Evolutionary conservation across 345 rosid genomes (phyloP), one percentile per base, ranked within the genome.

Genomic region (Heritiera fomes): DNA sequence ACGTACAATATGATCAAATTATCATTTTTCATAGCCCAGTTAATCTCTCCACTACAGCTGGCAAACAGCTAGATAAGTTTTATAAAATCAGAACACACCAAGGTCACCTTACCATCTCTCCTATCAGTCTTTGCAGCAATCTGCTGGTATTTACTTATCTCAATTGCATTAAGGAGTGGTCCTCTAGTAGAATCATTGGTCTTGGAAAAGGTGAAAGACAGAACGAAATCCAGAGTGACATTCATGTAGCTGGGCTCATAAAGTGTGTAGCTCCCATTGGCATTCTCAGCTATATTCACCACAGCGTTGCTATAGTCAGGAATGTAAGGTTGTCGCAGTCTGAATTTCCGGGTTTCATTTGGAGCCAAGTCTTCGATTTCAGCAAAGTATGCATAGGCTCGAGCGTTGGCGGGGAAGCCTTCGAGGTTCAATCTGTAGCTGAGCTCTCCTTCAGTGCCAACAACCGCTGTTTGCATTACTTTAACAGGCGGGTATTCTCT

Each of bases 201-300:
- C 88, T 91, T 91, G 75, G 61, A 79, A 78, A 95, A 95, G 3
- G 88, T 68, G 78, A 95, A 95, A 4, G 96, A 87, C 78, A 95
- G 85, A 78, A 95, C 89, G 82, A 92, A 95, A 77, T 85, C 77
- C 38, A 95, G 78, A 47, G 87, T 78, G 71, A 95, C 96, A 46
- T 95, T 95, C 99, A 93, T 93, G 89, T 92, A 95, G 86, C 99
- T 95, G 1, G 99, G 98, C 80, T 95, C 98, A 72, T 95, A 95
- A 73, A 97, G 99, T 1, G 82, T 90, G 82, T 83, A 88, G 87
- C 93, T 93, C 41, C 99, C 96, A 80, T 93, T 93, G 50, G 96
- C 99, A 88, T 95, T 95, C 86, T 93, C 99, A 34, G 87, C 91
- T 77, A 95, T 92, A 82, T 95, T 95, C 34, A 95, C 99, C 47